Evolutionary conservation across 2,329 filamentous ascomycete species (phyloP).

Genomic region (Phyllosticta ampelicida): DNA sequence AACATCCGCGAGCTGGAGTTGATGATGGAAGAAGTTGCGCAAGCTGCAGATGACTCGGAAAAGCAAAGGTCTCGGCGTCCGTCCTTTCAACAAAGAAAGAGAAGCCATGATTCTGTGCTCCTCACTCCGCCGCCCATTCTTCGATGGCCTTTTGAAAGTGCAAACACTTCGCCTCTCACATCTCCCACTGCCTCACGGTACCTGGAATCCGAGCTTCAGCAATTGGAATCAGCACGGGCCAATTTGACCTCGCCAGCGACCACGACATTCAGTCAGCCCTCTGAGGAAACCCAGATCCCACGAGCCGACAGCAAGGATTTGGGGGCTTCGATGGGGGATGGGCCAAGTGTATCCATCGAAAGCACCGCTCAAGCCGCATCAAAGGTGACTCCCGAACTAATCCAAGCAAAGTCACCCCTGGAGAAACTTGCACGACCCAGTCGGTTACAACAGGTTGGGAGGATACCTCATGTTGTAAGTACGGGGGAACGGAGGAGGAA

Average conservation of each 20-base stretch:
- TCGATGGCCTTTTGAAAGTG: conserved; percentile 21
- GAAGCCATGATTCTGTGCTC: conserved; percentile 26
- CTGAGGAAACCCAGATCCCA: not conserved
- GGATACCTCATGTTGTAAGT: conserved; percentile 73
- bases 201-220: not conserved
- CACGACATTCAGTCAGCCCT: not conserved
- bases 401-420: not conserved
- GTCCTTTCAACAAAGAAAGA: not conserved
- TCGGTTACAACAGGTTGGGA: conserved; percentile 68
- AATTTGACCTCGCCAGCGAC: not conserved
- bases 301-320: not conserved
- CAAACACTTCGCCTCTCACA: conserved; percentile 20
- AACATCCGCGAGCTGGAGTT: conserved; percentile 36
- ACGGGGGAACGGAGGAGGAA: conserved; percentile 51
- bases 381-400: not conserved
- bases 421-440: conserved; percentile 36
- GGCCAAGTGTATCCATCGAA: conserved; percentile 14
- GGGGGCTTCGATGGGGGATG: not conserved
- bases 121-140: conserved; percentile 19
- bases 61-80: conserved; percentile 3
- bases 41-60: conserved; percentile 10
- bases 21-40: conserved; percentile 34
- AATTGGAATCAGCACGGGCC: not conserved
- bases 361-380: conserved; percentile 11
- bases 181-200: conserved; percentile 24